Base-by-base conservation (phyloP, 192 early-diverging fungal genomes). In the Chytriomyces hyalinus region DNA sequence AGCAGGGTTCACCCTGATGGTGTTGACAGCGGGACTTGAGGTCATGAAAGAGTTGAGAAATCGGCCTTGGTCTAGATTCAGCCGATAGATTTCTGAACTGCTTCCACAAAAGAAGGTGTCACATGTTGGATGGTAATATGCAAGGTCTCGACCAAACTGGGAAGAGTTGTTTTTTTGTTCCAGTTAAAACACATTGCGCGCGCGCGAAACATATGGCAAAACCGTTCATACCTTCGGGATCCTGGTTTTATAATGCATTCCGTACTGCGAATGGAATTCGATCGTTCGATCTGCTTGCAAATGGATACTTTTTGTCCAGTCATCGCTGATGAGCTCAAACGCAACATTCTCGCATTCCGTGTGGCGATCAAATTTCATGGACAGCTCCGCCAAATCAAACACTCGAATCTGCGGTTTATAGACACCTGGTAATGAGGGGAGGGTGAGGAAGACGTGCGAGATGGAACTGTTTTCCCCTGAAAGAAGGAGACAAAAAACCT, bases 321-420 rank as follows among this genome's bases (percentile, higher is more conserved):
- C 97, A 76, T 99, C 95, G 4, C 95, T 96, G 26, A 99, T 82
- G 64, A 95, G 91, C 88, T 85, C 87, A 75, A 88, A 88, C 15
- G 76, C 74, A 17, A 99, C 88, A 79, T 96, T 98, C 78, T 99
- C 97, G 8, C 90, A 83, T 73, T 99, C 93, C 0, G 94, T 94
- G 81, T 97, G 94, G 53, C 97, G 91, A 77, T 99, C 96, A 81
- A 99, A 97, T 84, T 99, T 99, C 94, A 99, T 96, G 15, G 96
- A 91, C 84, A 97, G 88, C 76, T 99, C 92, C 9, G 90, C 78
- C 76, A 93, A 95, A 61, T 99, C 97, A 71, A 87, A 99, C 0
- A 97, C 95, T 64, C 97, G 90, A 76, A 99, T 93, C 79, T 97
- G 97, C 24, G 96, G 96, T 82, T 99, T 95, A 85, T 99, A 98